A percentile compares a stretch with the other conserved stretches of the same genome.
phyloP scores from a whole-genome alignment of 2,329 filamentous ascomycete genomes.

The Neofusicoccum sp. region DNA sequence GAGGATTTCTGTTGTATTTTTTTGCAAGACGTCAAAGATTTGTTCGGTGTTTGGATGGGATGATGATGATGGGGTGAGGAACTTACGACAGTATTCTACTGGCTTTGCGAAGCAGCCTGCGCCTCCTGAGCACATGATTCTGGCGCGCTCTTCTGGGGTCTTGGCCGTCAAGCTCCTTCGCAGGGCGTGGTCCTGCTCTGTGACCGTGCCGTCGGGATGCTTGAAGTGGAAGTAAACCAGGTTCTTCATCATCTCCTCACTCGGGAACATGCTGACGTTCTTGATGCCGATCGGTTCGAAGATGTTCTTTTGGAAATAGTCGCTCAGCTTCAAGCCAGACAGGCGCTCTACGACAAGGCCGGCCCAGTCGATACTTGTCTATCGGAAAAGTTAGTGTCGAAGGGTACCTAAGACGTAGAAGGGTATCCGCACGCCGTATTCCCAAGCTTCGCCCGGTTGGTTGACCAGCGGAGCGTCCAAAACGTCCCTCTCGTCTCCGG shows the following conservation, averaged over 20 bases:
- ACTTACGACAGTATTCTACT: constrained; percentile 61
- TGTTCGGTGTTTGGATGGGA: constrained; percentile 22
- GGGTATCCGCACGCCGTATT: constrained; percentile 50
- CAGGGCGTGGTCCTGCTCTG: constrained; percentile 54
- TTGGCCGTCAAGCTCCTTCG: constrained; percentile 50
- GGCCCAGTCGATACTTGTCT: constrained; percentile 57
- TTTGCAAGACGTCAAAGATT: constrained; percentile 30
- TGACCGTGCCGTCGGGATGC: constrained; percentile 43
- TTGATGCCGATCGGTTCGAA: constrained; percentile 50
- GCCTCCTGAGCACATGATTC: constrained; percentile 62
- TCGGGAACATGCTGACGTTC: constrained; percentile 61
- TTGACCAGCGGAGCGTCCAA: constrained; percentile 58
- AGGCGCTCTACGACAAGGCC: constrained; percentile 51
- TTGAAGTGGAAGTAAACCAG: constrained; percentile 62
- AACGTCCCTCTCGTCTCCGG: constrained; percentile 56
- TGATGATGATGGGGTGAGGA: background rate
- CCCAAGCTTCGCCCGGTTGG: constrained; percentile 65
- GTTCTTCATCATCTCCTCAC: constrained; percentile 54
- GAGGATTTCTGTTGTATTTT: constrained; percentile 55
- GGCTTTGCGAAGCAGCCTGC: constrained; percentile 63
- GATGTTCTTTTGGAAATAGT: constrained; percentile 52
- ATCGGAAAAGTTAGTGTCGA: constrained; percentile 4
- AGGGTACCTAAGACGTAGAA: background rate
- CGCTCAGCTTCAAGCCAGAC: constrained; percentile 46
- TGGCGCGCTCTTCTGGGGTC: constrained; percentile 46